These are phyloP conservation scores for Ustilago cynodontis DNA, from an alignment of 1,284 basidiomycete species.

Conservation along the genomic window DNA sequence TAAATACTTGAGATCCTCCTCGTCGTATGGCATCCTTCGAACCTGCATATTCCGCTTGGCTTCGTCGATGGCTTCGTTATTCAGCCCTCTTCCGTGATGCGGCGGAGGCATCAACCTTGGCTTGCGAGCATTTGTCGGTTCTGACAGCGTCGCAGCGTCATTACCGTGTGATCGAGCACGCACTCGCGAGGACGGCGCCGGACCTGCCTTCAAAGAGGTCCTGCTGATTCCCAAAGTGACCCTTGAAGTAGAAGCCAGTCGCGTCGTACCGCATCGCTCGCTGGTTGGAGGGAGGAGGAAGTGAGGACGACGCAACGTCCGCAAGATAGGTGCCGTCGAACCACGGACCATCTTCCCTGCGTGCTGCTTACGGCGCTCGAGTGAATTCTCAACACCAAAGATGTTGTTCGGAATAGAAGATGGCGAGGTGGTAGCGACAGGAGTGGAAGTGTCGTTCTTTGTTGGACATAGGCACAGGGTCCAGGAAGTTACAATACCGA, in stretches of 20 bases:
- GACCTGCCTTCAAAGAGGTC: neutral
- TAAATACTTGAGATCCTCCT: slow-evolving; percentile 31
- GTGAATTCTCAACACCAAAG: neutral
- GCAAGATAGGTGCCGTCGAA: slow-evolving; percentile 9
- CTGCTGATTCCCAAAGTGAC: slow-evolving; percentile 16
- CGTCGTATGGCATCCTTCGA: slow-evolving; percentile 27
- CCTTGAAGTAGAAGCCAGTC: slow-evolving; percentile 32
- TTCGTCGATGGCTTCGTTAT: slow-evolving; percentile 29
- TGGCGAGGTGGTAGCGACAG: neutral
- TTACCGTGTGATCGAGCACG: neutral
- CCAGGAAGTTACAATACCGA: slow-evolving; percentile 3
- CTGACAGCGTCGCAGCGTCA: neutral
- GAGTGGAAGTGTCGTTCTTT: neutral
- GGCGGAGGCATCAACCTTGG: slow-evolving; percentile 9
- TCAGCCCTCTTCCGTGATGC: slow-evolving; percentile 19
- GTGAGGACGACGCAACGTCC: slow-evolving; percentile 4
- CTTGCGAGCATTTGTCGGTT: slow-evolving; percentile 1
- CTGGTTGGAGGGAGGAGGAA: neutral
- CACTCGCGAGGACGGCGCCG: neutral
- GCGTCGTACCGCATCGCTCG: slow-evolving; percentile 3
- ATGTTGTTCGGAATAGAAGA: neutral
- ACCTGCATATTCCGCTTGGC: slow-evolving; percentile 35
- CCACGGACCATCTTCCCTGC: slow-evolving; percentile 9
- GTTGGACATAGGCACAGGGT: slow-evolving; percentile 5
- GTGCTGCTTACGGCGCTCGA: neutral